Percentiles rank a stretch among this genome's conserved stretches.
phyloP scores from a whole-genome alignment of 257 asterid genomes.

The Ocimum tenuiflorum region DNA sequence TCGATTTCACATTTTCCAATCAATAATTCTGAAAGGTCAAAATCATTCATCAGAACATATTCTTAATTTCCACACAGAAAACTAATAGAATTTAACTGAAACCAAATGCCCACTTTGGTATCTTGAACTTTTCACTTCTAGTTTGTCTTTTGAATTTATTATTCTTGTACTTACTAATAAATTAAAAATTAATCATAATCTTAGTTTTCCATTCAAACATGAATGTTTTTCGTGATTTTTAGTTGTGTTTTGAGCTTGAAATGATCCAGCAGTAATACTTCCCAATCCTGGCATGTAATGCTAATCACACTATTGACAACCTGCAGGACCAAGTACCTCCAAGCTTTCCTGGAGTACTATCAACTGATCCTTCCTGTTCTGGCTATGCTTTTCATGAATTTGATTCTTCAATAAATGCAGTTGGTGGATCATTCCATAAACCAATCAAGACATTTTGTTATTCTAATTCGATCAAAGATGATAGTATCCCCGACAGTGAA shows the following conservation, averaged over 20 bases:
- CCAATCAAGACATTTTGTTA: constrained; percentile 17
- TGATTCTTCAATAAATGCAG: constrained; percentile 17
- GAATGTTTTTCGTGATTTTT: background rate
- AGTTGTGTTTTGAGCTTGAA: constrained; percentile 10
- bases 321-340: constrained; percentile 33
- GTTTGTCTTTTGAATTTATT: constrained; percentile 4
- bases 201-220: background rate
- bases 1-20: background rate
- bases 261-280: background rate
- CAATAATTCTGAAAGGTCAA: background rate
- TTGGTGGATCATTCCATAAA: constrained; percentile 13
- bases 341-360: constrained; percentile 7
- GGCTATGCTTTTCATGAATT: constrained; percentile 27
- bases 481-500: constrained; percentile 20
- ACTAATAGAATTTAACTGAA: background rate
- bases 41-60: background rate
- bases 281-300: constrained; percentile 7
- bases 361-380: constrained; percentile 14
- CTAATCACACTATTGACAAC: constrained; percentile 4
- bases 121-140: constrained; percentile 1
- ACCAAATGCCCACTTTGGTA: background rate
- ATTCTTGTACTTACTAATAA: background rate
- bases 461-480: constrained; percentile 20
- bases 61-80: background rate
- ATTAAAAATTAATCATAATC: background rate